Conservation (phyloP, 139 green algal genomes). For the Chlorella sorokiniana region DNA sequence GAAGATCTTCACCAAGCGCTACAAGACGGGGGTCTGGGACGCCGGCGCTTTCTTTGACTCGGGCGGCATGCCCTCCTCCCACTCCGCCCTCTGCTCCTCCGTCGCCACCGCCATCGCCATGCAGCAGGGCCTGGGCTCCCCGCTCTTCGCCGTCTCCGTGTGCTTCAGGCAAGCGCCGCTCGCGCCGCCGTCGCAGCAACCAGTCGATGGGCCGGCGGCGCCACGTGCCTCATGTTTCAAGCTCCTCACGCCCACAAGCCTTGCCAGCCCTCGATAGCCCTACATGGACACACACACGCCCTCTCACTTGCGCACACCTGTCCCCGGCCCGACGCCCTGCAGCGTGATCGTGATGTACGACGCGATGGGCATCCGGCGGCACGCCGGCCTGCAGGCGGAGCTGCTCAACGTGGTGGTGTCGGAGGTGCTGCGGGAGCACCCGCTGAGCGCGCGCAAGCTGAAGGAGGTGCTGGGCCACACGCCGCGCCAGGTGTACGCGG, state of each 20-base stretch:
- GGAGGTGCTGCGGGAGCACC: constrained; percentile 77
- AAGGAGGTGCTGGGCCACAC: constrained; percentile 98
- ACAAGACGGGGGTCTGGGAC: constrained; percentile 84
- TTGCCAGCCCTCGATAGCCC: not conserved
- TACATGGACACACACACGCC: not conserved
- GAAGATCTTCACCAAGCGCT: constrained; percentile 92
- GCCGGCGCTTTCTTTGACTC: constrained; percentile 79
- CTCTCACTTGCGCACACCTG: not conserved
- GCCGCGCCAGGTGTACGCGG: constrained; percentile 74
- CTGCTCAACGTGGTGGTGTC: constrained; percentile 91
- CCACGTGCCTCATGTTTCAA: too few relatives aligned
- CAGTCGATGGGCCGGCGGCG: too few relatives aligned
- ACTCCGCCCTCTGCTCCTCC: constrained; percentile 87
- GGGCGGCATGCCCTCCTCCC: constrained; percentile 98
- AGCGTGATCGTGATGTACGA: constrained; percentile 98
- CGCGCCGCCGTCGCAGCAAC: not conserved
- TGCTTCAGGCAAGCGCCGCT: constrained; percentile 85
- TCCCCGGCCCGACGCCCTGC: not conserved
- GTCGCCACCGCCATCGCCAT: constrained; percentile 91
- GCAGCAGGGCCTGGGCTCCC: constrained; percentile 79
- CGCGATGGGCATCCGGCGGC: constrained; percentile 90
- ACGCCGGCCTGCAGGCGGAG: constrained; percentile 76
- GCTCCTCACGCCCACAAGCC: too few relatives aligned
- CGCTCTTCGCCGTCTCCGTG: constrained; percentile 87
- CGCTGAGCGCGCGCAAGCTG: constrained; percentile 80